phyloP scores from a whole-genome alignment of 495 filamentous ascomycete genomes.

The Penicillium tannophilum region DNA sequence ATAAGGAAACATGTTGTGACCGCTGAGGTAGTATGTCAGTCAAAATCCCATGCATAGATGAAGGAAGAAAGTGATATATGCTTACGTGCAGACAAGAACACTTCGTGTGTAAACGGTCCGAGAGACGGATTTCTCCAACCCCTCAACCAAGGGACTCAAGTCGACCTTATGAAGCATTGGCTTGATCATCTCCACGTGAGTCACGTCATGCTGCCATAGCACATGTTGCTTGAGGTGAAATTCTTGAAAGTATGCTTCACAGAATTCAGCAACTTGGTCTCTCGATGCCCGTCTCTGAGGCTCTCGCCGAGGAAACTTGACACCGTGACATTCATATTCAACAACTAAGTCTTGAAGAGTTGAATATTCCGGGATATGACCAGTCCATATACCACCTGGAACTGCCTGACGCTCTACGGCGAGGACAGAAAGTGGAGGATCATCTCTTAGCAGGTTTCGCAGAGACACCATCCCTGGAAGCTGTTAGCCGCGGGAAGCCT shows the following conservation, averaged over 20 bases:
- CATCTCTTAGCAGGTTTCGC: conserved; percentile 10
- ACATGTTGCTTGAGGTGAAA: conserved; percentile 10
- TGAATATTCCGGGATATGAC: conserved; percentile 13
- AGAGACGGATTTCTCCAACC: not conserved
- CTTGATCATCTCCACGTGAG: conserved; percentile 12
- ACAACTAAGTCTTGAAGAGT: conserved; percentile 10
- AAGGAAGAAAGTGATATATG: not conserved
- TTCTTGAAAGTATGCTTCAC: conserved; percentile 11
- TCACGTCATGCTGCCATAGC: conserved; percentile 9
- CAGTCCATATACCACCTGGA: conserved; percentile 11
- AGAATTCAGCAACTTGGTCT: conserved; percentile 13
- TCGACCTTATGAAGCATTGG: conserved; percentile 12
- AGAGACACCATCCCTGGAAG: conserved; percentile 10
- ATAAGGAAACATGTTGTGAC: conserved; percentile 11
- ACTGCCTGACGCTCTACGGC: conserved; percentile 7
- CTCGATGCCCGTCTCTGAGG: conserved; percentile 6
- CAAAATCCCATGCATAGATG: not conserved
- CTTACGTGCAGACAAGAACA: conserved; percentile 16
- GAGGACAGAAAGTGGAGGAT: conserved; percentile 8
- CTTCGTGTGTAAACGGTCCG: conserved; percentile 11
- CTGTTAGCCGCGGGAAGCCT: conserved; percentile 1
- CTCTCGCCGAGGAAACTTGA: conserved; percentile 11
- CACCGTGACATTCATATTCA: conserved; percentile 12
- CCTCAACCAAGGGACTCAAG: conserved; percentile 7
- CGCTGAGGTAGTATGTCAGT: not conserved